These are phyloP conservation scores for Bremia lactucae DNA, from an alignment of 352 stramenopile genomes.

Conservation along the genomic window DNA sequence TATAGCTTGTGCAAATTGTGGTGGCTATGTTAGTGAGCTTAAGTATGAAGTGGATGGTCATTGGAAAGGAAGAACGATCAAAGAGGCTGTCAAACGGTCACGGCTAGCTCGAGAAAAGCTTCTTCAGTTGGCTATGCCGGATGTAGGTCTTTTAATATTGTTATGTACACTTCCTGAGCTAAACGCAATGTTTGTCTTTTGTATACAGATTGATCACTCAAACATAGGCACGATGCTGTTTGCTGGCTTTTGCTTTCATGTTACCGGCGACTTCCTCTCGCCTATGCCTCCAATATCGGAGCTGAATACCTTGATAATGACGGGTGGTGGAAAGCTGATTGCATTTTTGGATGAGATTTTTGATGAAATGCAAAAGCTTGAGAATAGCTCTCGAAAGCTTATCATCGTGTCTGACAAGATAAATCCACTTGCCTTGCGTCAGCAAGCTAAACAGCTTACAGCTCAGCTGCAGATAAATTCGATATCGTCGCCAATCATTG, in stretches of 20 bases:
- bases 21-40: conserved; percentile 31
- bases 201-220: conserved; percentile 3
- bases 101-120: conserved; percentile 31
- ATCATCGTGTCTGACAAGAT: conserved; percentile 72
- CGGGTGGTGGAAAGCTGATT: conserved; percentile 52
- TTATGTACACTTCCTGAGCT: no score
- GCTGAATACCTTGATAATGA: conserved; percentile 53
- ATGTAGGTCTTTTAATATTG: conserved; percentile 16
- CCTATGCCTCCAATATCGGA: conserved; percentile 62
- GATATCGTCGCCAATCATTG: conserved; percentile 33
- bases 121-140: conserved; percentile 11
- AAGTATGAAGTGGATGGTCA: conserved; percentile 52
- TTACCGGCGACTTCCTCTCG: conserved; percentile 65
- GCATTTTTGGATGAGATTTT: conserved; percentile 41
- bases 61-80: conserved; percentile 39
- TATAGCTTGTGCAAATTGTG: conserved; percentile 32
- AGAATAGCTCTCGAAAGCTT: conserved; percentile 36
- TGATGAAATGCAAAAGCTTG: conserved; percentile 36
- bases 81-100: conserved; percentile 41
- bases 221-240: conserved; percentile 63
- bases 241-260: conserved; percentile 51
- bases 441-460: conserved; percentile 30
- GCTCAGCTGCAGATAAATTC: conserved; percentile 29
- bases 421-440: conserved; percentile 42
- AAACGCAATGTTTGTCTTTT: background rate